A percentile compares a stretch with the other conserved stretches of the same genome.
These are phyloP conservation scores for Volvariella surrecta DNA, from an alignment of 1,284 basidiomycete species.

Conservation along the genomic window DNA sequence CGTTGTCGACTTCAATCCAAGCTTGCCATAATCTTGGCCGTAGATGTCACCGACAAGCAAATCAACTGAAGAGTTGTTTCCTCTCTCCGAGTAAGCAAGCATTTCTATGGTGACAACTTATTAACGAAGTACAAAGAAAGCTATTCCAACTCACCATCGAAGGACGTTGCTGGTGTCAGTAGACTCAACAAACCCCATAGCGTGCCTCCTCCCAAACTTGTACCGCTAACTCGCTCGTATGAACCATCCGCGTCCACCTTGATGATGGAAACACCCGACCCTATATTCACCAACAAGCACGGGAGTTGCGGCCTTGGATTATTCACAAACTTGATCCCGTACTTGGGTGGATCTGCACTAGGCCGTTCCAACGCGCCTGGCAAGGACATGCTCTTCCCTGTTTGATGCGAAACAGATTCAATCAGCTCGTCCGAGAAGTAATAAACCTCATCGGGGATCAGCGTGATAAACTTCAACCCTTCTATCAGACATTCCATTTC, in stretches of 20 bases:
- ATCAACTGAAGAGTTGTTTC: conserved; percentile 92
- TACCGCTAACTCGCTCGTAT: conserved; percentile 96
- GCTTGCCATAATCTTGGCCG: conserved; percentile 86
- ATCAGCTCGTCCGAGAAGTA: conserved; percentile 98
- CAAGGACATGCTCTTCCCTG: conserved; percentile 7
- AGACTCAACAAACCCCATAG: conserved; percentile 95
- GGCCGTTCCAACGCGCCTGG: conserved; percentile 64
- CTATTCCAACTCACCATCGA: conserved; percentile 70
- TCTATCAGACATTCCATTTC: conserved; percentile 99
- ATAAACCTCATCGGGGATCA: conserved; percentile 97
- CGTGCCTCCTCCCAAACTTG: conserved; percentile 98
- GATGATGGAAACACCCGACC: conserved; percentile 96
- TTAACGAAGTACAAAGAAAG: conserved; percentile 9
- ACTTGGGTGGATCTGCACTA: conserved; percentile 87
- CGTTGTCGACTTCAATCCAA: conserved; percentile 95
- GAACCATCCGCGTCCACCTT: conserved; percentile 93
- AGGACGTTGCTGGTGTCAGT: conserved; percentile 90
- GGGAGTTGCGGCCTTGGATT: conserved; percentile 85
- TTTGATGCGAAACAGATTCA: conserved; percentile 70
- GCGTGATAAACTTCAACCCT: conserved; percentile 93
- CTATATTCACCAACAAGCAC: conserved; percentile 96
- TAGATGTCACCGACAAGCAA: conserved; percentile 99
- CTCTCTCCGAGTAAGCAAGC: conserved; percentile 87
- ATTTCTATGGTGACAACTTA: conserved; percentile 65
- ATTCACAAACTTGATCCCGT: conserved; percentile 79